A percentile compares a stretch with the other conserved stretches of the same genome.
Conservation (phyloP, 2,329 filamentous ascomycete species). For the Colletotrichum sublineola region DNA sequence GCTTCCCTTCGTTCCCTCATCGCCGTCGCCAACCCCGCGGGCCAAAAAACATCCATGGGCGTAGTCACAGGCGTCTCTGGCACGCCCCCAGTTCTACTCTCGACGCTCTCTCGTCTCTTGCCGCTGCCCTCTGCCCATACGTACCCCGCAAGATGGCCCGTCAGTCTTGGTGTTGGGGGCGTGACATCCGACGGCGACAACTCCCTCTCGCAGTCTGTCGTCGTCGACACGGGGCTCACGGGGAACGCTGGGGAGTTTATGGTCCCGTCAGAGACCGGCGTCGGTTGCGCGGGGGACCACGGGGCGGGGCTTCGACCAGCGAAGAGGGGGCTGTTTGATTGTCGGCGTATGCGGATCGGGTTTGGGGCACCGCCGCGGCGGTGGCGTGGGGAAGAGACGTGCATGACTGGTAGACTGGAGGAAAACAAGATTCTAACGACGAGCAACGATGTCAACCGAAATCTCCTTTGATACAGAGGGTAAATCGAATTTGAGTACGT, state of each 20-base stretch:
- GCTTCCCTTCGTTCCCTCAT: background rate
- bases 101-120: background rate
- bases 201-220: slow-evolving; percentile 47
- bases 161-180: background rate
- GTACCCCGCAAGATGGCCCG: no score
- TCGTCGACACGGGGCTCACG: slow-evolving; percentile 11
- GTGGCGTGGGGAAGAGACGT: background rate
- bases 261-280: background rate
- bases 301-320: background rate
- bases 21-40: background rate
- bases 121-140: background rate
- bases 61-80: background rate
- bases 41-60: background rate
- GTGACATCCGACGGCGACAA: background rate
- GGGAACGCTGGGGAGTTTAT: background rate
- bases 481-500: background rate
- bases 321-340: background rate
- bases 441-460: background rate
- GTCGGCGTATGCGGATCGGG: slow-evolving; percentile 11
- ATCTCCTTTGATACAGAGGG: background rate
- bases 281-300: slow-evolving; percentile 4
- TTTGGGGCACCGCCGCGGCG: background rate
- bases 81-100: background rate
- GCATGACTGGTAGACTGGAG: background rate
- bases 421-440: background rate